Percentiles rank a stretch among this genome's conserved stretches.
Conservation (phyloP, 768 basidiomycete species). For the Boletus tylopilopsis region DNA sequence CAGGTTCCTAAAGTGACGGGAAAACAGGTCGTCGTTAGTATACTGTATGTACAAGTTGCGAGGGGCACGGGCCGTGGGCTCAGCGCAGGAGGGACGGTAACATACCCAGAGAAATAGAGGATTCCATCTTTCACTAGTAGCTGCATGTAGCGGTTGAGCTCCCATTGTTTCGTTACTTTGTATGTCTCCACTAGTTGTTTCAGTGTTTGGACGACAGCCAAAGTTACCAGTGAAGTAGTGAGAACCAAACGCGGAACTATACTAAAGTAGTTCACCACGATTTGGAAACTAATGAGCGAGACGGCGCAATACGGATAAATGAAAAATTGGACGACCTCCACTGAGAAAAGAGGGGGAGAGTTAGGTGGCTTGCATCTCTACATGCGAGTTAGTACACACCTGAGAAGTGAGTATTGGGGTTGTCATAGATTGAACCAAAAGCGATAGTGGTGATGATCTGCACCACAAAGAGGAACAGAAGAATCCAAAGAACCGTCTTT, state of each 20-base stretch:
- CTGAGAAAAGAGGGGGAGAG: background rate
- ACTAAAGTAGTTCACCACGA: background rate
- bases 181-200: background rate
- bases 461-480: background rate
- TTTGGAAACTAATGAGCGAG: too few species aligned
- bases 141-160: slow-evolving; percentile 4
- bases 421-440: background rate
- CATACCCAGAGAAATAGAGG: slow-evolving; percentile 11
- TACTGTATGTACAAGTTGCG: too few species aligned
- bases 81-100: background rate
- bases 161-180: slow-evolving; percentile 6
- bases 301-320: background rate
- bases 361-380: too few species aligned
- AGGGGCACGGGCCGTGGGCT: background rate
- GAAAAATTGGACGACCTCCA: background rate
- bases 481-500: background rate
- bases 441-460: background rate
- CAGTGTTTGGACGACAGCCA: background rate
- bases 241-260: background rate
- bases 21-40: background rate
- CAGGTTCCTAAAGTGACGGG: background rate
- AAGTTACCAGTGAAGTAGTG: background rate
- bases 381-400: background rate
- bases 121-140: slow-evolving; percentile 5
- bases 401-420: background rate